Conservation (phyloP, 2,329 filamentous ascomycete species). For the Fusarium hainanense region DNA sequence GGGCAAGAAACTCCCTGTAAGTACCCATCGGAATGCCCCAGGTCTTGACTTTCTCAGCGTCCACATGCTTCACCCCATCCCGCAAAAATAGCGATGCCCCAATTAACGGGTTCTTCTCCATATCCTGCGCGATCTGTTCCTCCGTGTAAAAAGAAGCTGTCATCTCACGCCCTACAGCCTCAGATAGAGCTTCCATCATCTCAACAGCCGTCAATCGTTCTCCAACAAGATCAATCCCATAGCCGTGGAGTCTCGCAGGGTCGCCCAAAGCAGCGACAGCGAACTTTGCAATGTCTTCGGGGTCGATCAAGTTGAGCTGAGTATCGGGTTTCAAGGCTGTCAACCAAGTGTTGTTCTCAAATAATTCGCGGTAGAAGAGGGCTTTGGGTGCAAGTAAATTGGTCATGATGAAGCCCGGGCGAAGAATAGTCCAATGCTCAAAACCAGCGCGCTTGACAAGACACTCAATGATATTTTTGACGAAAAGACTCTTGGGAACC, state of each 20-base stretch:
- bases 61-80: neutral
- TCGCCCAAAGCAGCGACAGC: rapidly evolving
- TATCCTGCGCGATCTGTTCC: neutral
- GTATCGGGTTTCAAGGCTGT: neutral
- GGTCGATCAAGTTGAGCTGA: conserved; percentile 5
- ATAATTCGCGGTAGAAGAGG: neutral
- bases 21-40: neutral
- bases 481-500: neutral
- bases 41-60: neutral
- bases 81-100: neutral
- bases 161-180: neutral
- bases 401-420: neutral
- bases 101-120: rapidly evolving
- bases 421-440: neutral
- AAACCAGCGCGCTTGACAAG: neutral
- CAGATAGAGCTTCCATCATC: neutral
- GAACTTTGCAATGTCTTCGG: neutral
- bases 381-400: neutral
- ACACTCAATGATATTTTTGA: neutral
- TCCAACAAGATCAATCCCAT: neutral
- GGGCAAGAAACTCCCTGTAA: neutral
- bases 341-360: neutral
- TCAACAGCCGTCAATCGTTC: neutral
- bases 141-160: neutral
- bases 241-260: rapidly evolving